A percentile compares a stretch with the other conserved stretches of the same genome.
These are phyloP conservation scores for Lodderomyces oxycetoniae DNA, from an alignment of 1,139 yeast genomes.

Conservation along the genomic window DNA sequence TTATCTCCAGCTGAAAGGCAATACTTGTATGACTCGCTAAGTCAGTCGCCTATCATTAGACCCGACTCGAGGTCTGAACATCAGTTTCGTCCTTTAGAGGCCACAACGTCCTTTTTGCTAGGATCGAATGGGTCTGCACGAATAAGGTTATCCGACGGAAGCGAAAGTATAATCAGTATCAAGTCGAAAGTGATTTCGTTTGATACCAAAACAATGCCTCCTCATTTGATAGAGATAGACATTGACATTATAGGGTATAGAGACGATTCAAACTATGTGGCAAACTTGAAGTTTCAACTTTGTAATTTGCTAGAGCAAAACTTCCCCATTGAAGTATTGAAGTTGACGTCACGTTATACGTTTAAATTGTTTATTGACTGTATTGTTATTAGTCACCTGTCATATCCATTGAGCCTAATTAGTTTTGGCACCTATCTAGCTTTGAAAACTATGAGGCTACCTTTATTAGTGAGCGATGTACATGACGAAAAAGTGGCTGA, in stretches of 20 bases:
- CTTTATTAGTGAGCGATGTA: slow-evolving; percentile 61
- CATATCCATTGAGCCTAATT: slow-evolving; percentile 72
- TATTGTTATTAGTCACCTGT: slow-evolving; percentile 59
- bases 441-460: slow-evolving; percentile 70
- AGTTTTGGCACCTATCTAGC: slow-evolving; percentile 81
- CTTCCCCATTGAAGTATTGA: slow-evolving; percentile 47
- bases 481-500: slow-evolving; percentile 65
- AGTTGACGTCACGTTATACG: slow-evolving; percentile 67
- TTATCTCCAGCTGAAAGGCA: slow-evolving; percentile 85
- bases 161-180: slow-evolving; percentile 87
- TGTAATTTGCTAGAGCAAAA: slow-evolving; percentile 43
- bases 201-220: slow-evolving; percentile 13
- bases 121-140: slow-evolving; percentile 90
- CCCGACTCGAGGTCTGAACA: slow-evolving; percentile 74
- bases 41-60: slow-evolving; percentile 58
- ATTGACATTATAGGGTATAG: slow-evolving; percentile 70
- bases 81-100: slow-evolving; percentile 84
- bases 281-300: slow-evolving; percentile 52
- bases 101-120: slow-evolving; percentile 75
- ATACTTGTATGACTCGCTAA: slow-evolving; percentile 69
- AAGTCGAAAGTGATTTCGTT: slow-evolving; percentile 76
- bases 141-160: slow-evolving; percentile 79
- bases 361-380: slow-evolving; percentile 77
- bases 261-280: slow-evolving; percentile 62
- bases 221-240: slow-evolving; percentile 61